Evolutionary conservation across 2,329 filamentous ascomycete genomes (phyloP).

Genomic region (Hypomyces rosellus): DNA sequence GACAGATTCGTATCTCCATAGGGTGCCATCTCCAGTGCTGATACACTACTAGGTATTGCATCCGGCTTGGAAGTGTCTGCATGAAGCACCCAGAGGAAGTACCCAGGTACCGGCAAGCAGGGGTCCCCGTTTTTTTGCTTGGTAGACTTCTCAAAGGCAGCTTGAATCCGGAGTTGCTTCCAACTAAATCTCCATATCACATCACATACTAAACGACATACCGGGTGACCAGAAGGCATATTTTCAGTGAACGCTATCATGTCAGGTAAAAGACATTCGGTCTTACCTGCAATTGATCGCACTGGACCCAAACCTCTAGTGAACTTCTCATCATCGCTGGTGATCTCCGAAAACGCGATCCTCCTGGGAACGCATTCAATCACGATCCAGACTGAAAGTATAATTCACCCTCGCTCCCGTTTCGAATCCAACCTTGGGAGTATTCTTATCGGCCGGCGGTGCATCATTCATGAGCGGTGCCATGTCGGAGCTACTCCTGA

Average conservation of each 20-base stretch:
- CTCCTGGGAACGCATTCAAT: slow-evolving; percentile 70
- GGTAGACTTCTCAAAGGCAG: too few species aligned
- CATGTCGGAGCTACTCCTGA: slow-evolving; percentile 43
- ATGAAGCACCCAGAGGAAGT: too few species aligned
- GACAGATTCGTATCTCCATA: too few species aligned
- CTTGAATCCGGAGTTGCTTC: too few species aligned
- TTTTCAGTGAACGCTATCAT: slow-evolving; percentile 14
- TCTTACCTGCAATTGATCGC: slow-evolving; percentile 46
- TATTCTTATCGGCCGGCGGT: slow-evolving; percentile 73
- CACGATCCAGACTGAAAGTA: slow-evolving; percentile 66
- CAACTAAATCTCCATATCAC: too few species aligned
- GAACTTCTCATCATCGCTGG: slow-evolving; percentile 53
- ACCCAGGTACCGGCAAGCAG: too few species aligned
- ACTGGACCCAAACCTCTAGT: slow-evolving; percentile 55
- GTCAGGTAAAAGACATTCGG: slow-evolving; percentile 50
- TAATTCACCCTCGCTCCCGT: slow-evolving; percentile 80
- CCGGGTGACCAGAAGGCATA: too few species aligned
- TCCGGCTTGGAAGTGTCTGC: too few species aligned
- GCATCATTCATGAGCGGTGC: slow-evolving; percentile 69
- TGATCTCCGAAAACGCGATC: slow-evolving; percentile 56
- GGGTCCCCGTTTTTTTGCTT: too few species aligned
- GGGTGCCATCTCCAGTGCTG: too few species aligned
- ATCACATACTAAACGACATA: too few species aligned
- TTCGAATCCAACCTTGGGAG: slow-evolving; percentile 74
- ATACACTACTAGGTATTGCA: too few species aligned